These are phyloP conservation scores for Psilocybe cubensis DNA, from an alignment of 768 basidiomycete species.

Conservation along the genomic window DNA sequence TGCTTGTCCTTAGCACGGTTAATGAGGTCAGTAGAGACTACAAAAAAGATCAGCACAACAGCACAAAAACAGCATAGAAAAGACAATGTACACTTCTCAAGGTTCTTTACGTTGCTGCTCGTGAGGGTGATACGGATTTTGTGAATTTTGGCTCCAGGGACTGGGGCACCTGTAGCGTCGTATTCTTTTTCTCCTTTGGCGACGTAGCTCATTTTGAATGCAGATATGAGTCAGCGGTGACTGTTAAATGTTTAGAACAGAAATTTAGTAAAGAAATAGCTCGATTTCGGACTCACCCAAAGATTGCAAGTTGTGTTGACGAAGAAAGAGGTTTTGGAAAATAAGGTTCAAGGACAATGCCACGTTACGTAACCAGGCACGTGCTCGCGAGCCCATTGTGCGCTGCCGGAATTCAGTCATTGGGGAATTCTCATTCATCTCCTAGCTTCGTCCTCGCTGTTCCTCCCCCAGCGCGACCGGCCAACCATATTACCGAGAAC, in stretches of 20 bases:
- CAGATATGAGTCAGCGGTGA: slow-evolving; percentile 79
- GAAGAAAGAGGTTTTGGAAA: slow-evolving; percentile 27
- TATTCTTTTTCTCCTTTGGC: slow-evolving; percentile 98
- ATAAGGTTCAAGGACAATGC: slow-evolving; percentile 39
- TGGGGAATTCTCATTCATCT: slow-evolving; percentile 6
- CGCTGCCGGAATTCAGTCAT: not conserved
- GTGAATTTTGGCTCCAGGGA: slow-evolving; percentile 92
- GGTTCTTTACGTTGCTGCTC: slow-evolving; percentile 95
- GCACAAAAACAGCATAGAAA: slow-evolving; percentile 2
- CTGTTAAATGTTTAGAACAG: slow-evolving; percentile 32
- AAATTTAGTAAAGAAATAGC: slow-evolving; percentile 8
- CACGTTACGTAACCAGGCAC: slow-evolving; percentile 33
- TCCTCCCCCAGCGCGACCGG: slow-evolving; percentile 16
- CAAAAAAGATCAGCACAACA: not conserved
- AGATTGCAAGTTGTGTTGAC: slow-evolving; percentile 47
- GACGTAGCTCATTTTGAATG: slow-evolving; percentile 91
- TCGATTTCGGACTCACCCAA: slow-evolving; percentile 40
- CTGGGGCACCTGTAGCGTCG: slow-evolving; percentile 87
- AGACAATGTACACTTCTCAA: slow-evolving; percentile 86
- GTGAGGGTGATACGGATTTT: slow-evolving; percentile 99
- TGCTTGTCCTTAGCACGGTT: slow-evolving; percentile 99
- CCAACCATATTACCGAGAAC: not conserved
- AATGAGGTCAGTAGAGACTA: slow-evolving; percentile 95
- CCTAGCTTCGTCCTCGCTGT: slow-evolving; percentile 38
- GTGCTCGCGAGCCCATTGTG: slow-evolving; percentile 29